Evolutionary conservation across 805 yeast species (phyloP), one percentile per base, ranked within the genome.

Genomic region (Lachancea nothofagi): DNA sequence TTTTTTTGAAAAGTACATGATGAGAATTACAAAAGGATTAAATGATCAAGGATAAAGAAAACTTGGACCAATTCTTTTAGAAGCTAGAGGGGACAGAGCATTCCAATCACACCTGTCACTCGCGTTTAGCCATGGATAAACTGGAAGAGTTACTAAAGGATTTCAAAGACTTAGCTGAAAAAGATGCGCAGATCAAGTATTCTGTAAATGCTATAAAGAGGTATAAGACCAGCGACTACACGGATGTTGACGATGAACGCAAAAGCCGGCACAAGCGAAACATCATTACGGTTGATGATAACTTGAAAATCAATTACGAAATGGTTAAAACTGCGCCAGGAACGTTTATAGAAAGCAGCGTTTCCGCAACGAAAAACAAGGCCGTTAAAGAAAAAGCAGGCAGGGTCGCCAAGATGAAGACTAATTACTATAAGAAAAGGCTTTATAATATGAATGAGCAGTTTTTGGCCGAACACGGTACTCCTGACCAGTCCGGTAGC

Each of bases 271-370:
- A 47, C 35, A 61, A 55, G 33, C 45, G 63, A 31, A 63, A 59
- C 37, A 59, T 59, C 6, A 37, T 61, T 10, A 48, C 47, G 19
- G 59, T 61, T 1, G 65, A 61, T 33, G 61, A 59, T 33, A 51
- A 52, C n/a, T 51, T 61, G 9, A 51, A 49, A 42, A 58, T 61
- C 15, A 61, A 58, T 43, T 61, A 61, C 38, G 65, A 61, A 41
- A 51, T 56, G 54, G 51, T 61, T 15, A 58, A 54, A 39, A 57
- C 50, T 25, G 40, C 53, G 3, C 65, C 65, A 0, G 65, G 65
- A 6, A 57, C 52, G 26, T 29, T 57, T 26, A 29, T 38, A 15
- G 46, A 42, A 9, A 33, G 29, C 21, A 25, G 39, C 18, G 27
- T 33, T 17, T 22, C 43, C 3, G 30, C 33, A 7, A 28, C 43